phyloP scores from a whole-genome alignment of 2,329 filamentous ascomycete genomes.

The Acrodontium crateriforme region DNA sequence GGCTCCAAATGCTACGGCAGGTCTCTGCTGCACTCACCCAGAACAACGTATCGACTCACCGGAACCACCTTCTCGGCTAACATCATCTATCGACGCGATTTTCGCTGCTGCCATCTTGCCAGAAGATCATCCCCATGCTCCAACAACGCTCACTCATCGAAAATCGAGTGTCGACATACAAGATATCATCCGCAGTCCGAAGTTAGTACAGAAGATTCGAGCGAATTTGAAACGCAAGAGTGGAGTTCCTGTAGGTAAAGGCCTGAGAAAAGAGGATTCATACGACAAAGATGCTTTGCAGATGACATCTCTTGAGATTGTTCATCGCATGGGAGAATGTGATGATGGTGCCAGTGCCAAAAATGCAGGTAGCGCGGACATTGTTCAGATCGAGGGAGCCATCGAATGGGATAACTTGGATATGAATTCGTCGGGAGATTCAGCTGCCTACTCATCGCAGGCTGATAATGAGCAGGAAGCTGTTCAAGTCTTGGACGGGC shows the following conservation, averaged over 20 bases:
- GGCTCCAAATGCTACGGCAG: too few species aligned
- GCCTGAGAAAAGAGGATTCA: constrained; percentile 3
- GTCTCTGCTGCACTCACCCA: constrained; percentile 13
- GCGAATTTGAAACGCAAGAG: constrained; percentile 9
- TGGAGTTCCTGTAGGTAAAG: constrained; percentile 6
- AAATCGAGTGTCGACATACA: constrained; percentile 5
- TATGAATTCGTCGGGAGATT: neutral
- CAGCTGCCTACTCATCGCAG: neutral
- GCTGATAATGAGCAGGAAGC: neutral
- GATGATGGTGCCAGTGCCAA: too few species aligned
- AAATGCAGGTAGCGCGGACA: neutral
- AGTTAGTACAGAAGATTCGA: constrained; percentile 12
- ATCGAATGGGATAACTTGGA: neutral
- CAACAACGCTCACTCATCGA: constrained; percentile 6
- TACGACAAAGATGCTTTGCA: constrained; percentile 26
- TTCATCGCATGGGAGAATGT: constrained; percentile 7
- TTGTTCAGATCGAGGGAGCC: neutral
- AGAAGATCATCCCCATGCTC: constrained; percentile 19
- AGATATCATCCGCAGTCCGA: constrained; percentile 14
- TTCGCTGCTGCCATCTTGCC: constrained; percentile 18
- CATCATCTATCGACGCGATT: too few species aligned
- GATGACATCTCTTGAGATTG: constrained; percentile 11
- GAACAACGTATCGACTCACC: constrained; percentile 8
- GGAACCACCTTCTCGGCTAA: constrained; percentile 9
- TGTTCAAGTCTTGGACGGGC: too few species aligned